Evolutionary conservation across 306 rosid species (phyloP), one percentile per base, ranked within the genome.

Genomic region (Sesbania bispinosa): DNA sequence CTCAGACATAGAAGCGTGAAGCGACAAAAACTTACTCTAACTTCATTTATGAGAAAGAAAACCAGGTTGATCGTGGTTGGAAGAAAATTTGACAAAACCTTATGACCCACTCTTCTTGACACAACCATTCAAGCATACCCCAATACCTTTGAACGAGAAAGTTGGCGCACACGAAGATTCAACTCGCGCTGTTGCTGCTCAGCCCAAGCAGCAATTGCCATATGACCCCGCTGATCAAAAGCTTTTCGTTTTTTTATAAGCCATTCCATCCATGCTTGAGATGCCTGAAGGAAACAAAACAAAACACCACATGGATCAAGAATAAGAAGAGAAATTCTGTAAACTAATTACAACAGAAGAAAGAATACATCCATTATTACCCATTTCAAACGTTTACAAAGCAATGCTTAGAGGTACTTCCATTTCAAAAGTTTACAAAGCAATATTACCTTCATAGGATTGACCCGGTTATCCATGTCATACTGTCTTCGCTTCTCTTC

Each of bases 241-340:
- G 97, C 97, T 89, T 79, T 90, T 69, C 97, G 82, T 81, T 89
- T 90, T 81, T 94, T 89, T 18, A 89, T 86, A 66, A 90, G 89
- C 97, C 98, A 94, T 58, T 90, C 98, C 98, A 86, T 87, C 98
- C 98, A 94, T 81, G 98, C 95, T 69, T 89, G 86, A 62, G 98
- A 94, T 74, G 98, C 98, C 98, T 94, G 82, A 58, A 69, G 68
- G 70, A 73, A 67, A 79, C 46, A 51, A 73, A 67, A 79, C 46
- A 51, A 62, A 71, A 71, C 26, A 67, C 19, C 62, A 62, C 64
- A 23, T 62, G 30, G 36, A 59, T 79, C 21, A 73, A 46, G 9
- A 42, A 60, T 13, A 53, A 24, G 38, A 10, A 47, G 16, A 55
- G 6, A 71, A 51, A 3, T 16, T 2, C 16, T 23, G 9, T 20